phyloP scores from a whole-genome alignment of 352 stramenopile genomes.

The Blastocystis hominis region DNA sequence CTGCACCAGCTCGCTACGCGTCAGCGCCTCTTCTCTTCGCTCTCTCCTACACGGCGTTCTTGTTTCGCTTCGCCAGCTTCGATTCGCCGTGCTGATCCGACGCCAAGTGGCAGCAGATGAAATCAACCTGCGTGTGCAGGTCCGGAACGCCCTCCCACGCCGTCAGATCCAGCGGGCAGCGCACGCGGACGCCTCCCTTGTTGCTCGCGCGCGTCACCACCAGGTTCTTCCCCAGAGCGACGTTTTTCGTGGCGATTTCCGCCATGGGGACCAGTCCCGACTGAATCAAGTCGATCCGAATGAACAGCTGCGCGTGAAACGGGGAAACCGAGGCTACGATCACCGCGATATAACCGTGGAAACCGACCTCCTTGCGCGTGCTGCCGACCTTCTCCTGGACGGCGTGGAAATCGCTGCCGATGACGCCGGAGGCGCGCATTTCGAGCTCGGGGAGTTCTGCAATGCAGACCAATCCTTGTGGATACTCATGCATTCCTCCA shows the following conservation, averaged over 20 bases:
- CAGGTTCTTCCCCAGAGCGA: conserved; percentile 55
- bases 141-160: not conserved
- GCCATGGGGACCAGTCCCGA: not conserved
- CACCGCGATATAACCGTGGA: conserved; percentile 55
- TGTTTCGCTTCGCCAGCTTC: conserved; percentile 43
- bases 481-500: conserved; percentile 56
- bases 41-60: conserved; percentile 43
- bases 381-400: conserved; percentile 48
- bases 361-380: conserved; percentile 55
- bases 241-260: not conserved
- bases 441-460: conserved; percentile 13
- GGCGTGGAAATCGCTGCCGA: conserved; percentile 36
- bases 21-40: not conserved
- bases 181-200: conserved; percentile 48
- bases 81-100: conserved; percentile 38
- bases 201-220: conserved; percentile 49
- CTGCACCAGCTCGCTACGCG: conserved; percentile 26
- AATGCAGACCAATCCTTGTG: not conserved
- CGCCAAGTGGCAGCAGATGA: conserved; percentile 55
- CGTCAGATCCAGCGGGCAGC: conserved; percentile 1
- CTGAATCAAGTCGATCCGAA: conserved; percentile 55
- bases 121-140: conserved; percentile 15
- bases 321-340: not conserved
- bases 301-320: conserved; percentile 9
- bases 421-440: not conserved